phyloP scores from a whole-genome alignment of 495 filamentous ascomycete species.

The Daldinia grandis region DNA sequence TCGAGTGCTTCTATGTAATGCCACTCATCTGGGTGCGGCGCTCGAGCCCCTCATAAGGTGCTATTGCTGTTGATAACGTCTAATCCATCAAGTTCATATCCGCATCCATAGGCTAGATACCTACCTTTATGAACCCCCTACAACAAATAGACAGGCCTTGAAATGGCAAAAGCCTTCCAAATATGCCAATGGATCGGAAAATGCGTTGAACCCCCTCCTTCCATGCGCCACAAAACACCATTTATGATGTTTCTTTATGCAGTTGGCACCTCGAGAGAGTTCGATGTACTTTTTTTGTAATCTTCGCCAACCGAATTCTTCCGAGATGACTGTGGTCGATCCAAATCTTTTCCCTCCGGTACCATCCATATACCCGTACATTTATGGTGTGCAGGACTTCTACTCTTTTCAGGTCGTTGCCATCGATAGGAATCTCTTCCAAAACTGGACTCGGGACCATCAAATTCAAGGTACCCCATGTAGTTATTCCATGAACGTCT shows the following conservation, averaged over 20 bases:
- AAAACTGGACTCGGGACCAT: slow-evolving; percentile 1
- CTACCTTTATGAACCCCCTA: background rate
- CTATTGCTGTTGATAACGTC: slow-evolving; percentile 10
- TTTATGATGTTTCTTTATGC: slow-evolving; percentile 17
- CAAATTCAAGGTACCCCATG: slow-evolving; percentile 29
- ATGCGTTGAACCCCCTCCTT: slow-evolving; percentile 8
- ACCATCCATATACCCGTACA: background rate
- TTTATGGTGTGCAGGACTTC: background rate
- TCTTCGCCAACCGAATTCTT: background rate
- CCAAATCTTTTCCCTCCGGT: background rate
- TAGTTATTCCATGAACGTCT: slow-evolving; percentile 25
- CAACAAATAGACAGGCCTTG: slow-evolving; percentile 5
- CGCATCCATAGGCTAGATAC: slow-evolving; percentile 15
- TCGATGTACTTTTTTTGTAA: background rate
- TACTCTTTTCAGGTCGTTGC: background rate
- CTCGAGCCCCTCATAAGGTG: background rate
- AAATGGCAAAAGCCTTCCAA: background rate
- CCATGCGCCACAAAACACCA: slow-evolving; percentile 21
- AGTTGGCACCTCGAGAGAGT: background rate
- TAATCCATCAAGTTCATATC: slow-evolving; percentile 3
- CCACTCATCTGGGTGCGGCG: background rate
- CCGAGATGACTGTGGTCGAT: background rate
- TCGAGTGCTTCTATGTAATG: slow-evolving; percentile 1
- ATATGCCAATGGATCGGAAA: slow-evolving; percentile 26
- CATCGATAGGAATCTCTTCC: background rate